Evolutionary conservation across 2,329 filamentous ascomycete species (phyloP), one percentile per base, ranked within the genome.

Genomic region (Fusarium sp.): DNA sequence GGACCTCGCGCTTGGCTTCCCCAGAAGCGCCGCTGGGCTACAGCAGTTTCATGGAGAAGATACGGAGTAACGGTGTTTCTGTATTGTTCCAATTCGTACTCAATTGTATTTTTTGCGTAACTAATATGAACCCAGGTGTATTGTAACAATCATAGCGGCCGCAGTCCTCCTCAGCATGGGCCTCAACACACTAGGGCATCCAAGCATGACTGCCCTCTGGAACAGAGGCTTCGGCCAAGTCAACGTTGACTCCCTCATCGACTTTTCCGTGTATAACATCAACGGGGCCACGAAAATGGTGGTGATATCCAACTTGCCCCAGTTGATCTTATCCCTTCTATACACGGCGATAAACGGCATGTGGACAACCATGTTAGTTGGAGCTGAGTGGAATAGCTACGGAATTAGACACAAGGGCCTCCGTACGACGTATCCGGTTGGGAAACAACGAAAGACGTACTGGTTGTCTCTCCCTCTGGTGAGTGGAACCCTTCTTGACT

Each of bases 341-440:
- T 63, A 52, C 45, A 54, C 33, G n/a, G 33, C 45, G 2, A 31
- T 52, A 14, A 63, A 63, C 27, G 45, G 45, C 45, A 63, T 63
- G 42, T 63, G 60, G 60, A 63, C 42, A 1, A 33, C 60, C 22
- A 52, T 63, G 60, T 31, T 63, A 1, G 60, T 63, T 27, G 45
- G 45, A 10, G 18, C 10, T 7, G 60, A 63, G 33, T 63, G 60
- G 60, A 63, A 63, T 29, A 54, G 60, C 25, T 63, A 63, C n/a
- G 60, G 42, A 16, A n/a, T 27, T 18, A 31, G 31, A 4, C 42
- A 33, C 33, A 60, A 60, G 25, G 35, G 56, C 6, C 56, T 58
- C 4, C 56, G 56, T 5, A 58, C 56, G 2, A 58, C 56, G 10
- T 38, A 27, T 14, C 56, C 56, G 1, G 56, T 58, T 40, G 56